Evolutionary conservation across 257 asterid genomes (phyloP), one percentile per base, ranked within the genome.

Genomic region (Forsythia suspensa): DNA sequence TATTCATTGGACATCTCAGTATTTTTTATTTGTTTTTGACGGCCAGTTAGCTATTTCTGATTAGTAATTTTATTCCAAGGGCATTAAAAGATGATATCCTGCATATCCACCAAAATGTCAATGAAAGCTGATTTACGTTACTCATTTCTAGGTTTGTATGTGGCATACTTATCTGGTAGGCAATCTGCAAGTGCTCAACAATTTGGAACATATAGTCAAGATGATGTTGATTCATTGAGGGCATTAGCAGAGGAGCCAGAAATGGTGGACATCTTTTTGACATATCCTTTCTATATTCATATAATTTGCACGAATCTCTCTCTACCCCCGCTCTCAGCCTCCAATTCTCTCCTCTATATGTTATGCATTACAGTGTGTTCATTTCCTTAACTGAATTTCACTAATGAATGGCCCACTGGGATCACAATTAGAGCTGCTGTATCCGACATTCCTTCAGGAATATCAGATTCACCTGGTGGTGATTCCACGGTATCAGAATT

Each of bases 321-420:
- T 81, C 81, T 39, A 71, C 71, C n/a, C 29, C 65, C 12, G 34
- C 78, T 76, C 72, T 66, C 29, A 15, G 57, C 40, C 76, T 68
- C 68, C 65, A 40, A 44, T 61, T 46, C 43, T 59, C 46, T 75
- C 43, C 69, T 40, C 66, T 65, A 59, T 29, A 66, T 5, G 29
- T 51, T 66, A 18, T 80, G 57, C 73, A 66, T 66, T 75, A 40
- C 8, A 6, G 12, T 40, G 71, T 55, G 76, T 74, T 73, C 65
- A 34, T 72, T 89, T 87, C 92, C 97, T 95, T 92, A 6, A 93
- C 85, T 76, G 65, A 67, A 84, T 76, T 82, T 83, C 74, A 95
- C 99, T 91, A 95, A 93, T 83, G 97, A 95, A 78, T 95, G 99
- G 97, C 97, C 99, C 39, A 87, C 80, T 69, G 94, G 94, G 68